Conservation (phyloP, 495 filamentous ascomycete genomes). For the Choiromyces venosus region DNA sequence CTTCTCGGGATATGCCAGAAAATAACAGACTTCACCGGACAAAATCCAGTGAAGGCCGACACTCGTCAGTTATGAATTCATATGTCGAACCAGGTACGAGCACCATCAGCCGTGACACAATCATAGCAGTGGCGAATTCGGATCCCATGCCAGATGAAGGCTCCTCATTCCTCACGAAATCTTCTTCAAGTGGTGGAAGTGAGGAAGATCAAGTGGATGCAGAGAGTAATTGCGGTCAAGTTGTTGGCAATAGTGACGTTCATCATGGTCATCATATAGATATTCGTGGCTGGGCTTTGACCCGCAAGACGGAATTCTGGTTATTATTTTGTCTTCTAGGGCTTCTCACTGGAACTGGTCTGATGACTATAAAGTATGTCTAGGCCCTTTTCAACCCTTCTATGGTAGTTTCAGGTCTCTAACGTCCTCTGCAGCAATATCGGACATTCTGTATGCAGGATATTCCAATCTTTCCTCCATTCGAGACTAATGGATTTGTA, state of each 20-base stretch:
- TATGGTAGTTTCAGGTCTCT: slow-evolving; percentile 3
- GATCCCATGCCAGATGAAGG: slow-evolving; percentile 57
- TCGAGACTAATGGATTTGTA: slow-evolving; percentile 36
- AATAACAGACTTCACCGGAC: slow-evolving; percentile 59
- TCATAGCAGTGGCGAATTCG: slow-evolving; percentile 26
- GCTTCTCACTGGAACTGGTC: slow-evolving; percentile 79
- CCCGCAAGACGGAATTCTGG: slow-evolving; percentile 80
- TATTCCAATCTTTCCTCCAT: slow-evolving; percentile 1
- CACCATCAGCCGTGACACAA: slow-evolving; percentile 29
- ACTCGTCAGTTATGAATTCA: slow-evolving; percentile 43
- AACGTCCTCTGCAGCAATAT: slow-evolving; percentile 64
- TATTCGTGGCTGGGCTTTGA: slow-evolving; percentile 77
- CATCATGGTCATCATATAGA: slow-evolving; percentile 58
- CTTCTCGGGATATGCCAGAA: slow-evolving; percentile 47
- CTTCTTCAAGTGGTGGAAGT: slow-evolving; percentile 46
- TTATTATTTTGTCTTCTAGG: slow-evolving; percentile 79
- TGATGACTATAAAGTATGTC: slow-evolving; percentile 98
- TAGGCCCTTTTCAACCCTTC: neutral
- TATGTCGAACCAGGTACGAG: slow-evolving; percentile 67
- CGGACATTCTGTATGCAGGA: slow-evolving; percentile 66
- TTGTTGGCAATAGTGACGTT: slow-evolving; percentile 31
- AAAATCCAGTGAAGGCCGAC: slow-evolving; percentile 53
- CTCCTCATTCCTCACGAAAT: slow-evolving; percentile 74
- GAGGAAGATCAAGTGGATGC: slow-evolving; percentile 48
- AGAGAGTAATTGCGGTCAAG: slow-evolving; percentile 22